Evolutionary conservation across 306 rosid genomes (phyloP).

Genomic region (Prinsepia uniflora): DNA sequence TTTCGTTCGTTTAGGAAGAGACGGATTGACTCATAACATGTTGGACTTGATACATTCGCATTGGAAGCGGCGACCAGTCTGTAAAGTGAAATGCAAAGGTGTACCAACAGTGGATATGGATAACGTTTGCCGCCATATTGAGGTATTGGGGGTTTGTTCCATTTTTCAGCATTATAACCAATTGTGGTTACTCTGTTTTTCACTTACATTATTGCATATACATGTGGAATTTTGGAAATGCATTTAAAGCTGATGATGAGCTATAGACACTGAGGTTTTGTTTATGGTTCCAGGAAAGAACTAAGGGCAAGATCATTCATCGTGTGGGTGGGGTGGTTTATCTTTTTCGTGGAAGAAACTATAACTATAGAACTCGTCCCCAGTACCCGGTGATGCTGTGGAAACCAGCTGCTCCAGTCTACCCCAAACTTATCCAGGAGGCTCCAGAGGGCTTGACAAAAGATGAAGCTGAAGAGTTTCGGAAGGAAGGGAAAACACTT

Average conservation of each 20-base stretch:
- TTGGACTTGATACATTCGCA: conserved; percentile 93
- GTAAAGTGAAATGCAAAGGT: conserved; percentile 89
- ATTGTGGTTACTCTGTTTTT: neutral
- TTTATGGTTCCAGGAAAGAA: conserved; percentile 58
- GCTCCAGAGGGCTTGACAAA: conserved; percentile 87
- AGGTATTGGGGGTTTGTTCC: conserved; percentile 39
- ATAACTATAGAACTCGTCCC: conserved; percentile 72
- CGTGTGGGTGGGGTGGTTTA: conserved; percentile 80
- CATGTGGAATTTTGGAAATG: neutral
- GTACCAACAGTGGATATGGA: conserved; percentile 95
- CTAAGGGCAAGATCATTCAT: conserved; percentile 85
- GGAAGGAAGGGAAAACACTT: conserved; percentile 62
- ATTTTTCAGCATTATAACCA: neutral
- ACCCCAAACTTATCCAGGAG: conserved; percentile 93
- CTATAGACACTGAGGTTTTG: neutral
- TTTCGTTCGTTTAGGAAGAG: conserved; percentile 61
- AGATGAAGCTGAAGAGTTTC: conserved; percentile 64
- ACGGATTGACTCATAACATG: conserved; percentile 95
- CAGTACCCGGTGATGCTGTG: conserved; percentile 96
- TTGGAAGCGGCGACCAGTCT: conserved; percentile 71
- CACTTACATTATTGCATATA: neutral
- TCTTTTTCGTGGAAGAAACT: conserved; percentile 90
- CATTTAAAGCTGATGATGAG: neutral
- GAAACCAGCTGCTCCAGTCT: conserved; percentile 94
- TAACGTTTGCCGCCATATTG: conserved; percentile 73